phyloP scores from a whole-genome alignment of 1,284 basidiomycete genomes.

The Termitomyces sp. region DNA sequence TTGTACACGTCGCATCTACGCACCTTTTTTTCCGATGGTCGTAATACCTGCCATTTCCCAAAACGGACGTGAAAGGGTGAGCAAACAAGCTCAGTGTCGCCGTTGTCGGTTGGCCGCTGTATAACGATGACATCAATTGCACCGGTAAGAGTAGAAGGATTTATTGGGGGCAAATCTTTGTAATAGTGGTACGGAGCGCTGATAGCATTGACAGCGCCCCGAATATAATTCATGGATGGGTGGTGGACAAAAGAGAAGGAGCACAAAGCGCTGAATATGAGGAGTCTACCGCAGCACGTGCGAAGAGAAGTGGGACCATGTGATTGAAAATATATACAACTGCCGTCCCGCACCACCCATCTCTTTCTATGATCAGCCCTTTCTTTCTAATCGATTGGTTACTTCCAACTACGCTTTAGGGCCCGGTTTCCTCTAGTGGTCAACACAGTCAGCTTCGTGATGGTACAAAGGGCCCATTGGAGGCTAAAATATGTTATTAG shows the following conservation, averaged over 20 bases:
- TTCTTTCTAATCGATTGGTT: constrained; percentile 6
- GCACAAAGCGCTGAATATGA: not conserved
- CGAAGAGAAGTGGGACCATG: constrained; percentile 11
- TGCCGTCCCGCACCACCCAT: not conserved
- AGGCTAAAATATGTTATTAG: constrained; percentile 32
- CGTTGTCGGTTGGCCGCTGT: constrained; percentile 60
- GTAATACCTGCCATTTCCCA: constrained; percentile 94
- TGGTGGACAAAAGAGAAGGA: constrained; percentile 14
- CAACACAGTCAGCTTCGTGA: constrained; percentile 34
- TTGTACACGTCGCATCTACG: constrained; percentile 8
- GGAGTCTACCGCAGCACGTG: constrained; percentile 12
- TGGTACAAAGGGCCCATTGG: constrained; percentile 50
- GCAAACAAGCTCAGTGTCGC: constrained; percentile 74
- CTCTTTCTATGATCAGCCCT: not conserved
- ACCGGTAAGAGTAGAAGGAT: constrained; percentile 91
- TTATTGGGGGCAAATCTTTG: constrained; percentile 74
- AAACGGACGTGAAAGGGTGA: constrained; percentile 98
- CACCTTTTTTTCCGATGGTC: constrained; percentile 93
- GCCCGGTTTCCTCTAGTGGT: constrained; percentile 20
- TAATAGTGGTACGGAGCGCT: constrained; percentile 82
- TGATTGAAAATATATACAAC: constrained; percentile 12
- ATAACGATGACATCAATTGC: constrained; percentile 98
- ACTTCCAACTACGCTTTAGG: not conserved
- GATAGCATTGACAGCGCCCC: constrained; percentile 76
- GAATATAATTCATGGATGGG: constrained; percentile 76